phyloP scores from a whole-genome alignment of 768 basidiomycete species.

The Tylopilus sp. region DNA sequence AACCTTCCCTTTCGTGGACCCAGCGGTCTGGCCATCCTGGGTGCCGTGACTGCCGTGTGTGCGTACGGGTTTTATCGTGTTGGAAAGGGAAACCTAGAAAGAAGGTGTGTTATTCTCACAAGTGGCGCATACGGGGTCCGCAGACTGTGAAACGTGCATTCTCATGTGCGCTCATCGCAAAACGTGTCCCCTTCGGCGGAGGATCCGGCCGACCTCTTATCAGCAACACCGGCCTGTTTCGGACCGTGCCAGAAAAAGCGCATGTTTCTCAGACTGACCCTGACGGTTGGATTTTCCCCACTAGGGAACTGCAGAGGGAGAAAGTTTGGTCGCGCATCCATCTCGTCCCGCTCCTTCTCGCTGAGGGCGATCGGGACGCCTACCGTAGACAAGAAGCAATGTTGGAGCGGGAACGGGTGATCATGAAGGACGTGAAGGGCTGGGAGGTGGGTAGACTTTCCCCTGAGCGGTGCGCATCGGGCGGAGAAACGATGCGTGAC shows the following conservation, averaged over 20 bases:
- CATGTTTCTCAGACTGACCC: slow-evolving; percentile 41
- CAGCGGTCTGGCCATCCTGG: slow-evolving; percentile 80
- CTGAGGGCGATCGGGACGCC: slow-evolving; percentile 89
- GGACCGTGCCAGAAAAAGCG: slow-evolving; percentile 42
- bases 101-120: slow-evolving; percentile 62
- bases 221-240: slow-evolving; percentile 33
- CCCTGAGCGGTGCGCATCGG: slow-evolving; percentile 23
- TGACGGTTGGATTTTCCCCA: slow-evolving; percentile 29
- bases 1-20: slow-evolving; percentile 90
- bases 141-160: slow-evolving; percentile 66
- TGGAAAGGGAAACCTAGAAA: slow-evolving; percentile 88
- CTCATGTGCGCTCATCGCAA: slow-evolving; percentile 55
- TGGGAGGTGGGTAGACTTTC: slow-evolving; percentile 77
- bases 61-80: slow-evolving; percentile 90
- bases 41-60: slow-evolving; percentile 81
- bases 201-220: slow-evolving; percentile 46
- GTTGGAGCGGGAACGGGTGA: slow-evolving; percentile 73
- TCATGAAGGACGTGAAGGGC: slow-evolving; percentile 91
- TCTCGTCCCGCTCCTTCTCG: slow-evolving; percentile 85
- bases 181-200: slow-evolving; percentile 61
- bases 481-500: slow-evolving; percentile 9
- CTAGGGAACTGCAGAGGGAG: slow-evolving; percentile 90
- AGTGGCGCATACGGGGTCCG: slow-evolving; percentile 41
- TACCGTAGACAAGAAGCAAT: slow-evolving; percentile 81
- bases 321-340: slow-evolving; percentile 95